These are phyloP conservation scores for Beauveria sp. DNA, from an alignment of 2,329 filamentous ascomycete species.

Conservation along the genomic window DNA sequence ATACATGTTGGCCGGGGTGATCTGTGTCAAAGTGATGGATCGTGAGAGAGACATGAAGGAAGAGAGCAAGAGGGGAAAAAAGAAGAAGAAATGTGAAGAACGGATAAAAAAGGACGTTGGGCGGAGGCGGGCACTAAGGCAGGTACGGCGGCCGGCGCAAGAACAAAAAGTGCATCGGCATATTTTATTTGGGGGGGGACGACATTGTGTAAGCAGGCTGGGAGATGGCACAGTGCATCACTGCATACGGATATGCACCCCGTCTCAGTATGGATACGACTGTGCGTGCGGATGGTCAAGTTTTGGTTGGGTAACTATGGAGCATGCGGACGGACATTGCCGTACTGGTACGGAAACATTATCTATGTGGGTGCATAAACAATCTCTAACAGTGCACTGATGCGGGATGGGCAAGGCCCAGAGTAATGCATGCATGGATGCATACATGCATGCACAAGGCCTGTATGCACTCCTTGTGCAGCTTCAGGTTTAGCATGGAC, in stretches of 20 bases:
- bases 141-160: background rate
- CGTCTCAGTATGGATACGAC: too few relatives aligned
- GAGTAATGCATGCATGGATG: background rate
- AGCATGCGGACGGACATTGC: too few relatives aligned
- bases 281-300: too few relatives aligned
- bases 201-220: too few relatives aligned
- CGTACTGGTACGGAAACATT: too few relatives aligned
- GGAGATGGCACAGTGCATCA: too few relatives aligned
- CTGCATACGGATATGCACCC: too few relatives aligned
- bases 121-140: constrained; percentile 1
- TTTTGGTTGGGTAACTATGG: too few relatives aligned
- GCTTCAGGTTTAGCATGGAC: background rate
- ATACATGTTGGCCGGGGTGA: too few relatives aligned
- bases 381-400: background rate
- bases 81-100: background rate
- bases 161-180: background rate
- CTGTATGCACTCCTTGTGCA: background rate
- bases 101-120: background rate
- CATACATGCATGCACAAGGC: too few relatives aligned
- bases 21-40: background rate
- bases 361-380: too few relatives aligned
- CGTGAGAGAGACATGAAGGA: background rate
- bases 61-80: background rate
- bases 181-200: background rate
- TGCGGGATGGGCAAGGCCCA: background rate